Evolutionary conservation across 495 filamentous ascomycete species (phyloP).

Genomic region (Penicillium robsamsonii): DNA sequence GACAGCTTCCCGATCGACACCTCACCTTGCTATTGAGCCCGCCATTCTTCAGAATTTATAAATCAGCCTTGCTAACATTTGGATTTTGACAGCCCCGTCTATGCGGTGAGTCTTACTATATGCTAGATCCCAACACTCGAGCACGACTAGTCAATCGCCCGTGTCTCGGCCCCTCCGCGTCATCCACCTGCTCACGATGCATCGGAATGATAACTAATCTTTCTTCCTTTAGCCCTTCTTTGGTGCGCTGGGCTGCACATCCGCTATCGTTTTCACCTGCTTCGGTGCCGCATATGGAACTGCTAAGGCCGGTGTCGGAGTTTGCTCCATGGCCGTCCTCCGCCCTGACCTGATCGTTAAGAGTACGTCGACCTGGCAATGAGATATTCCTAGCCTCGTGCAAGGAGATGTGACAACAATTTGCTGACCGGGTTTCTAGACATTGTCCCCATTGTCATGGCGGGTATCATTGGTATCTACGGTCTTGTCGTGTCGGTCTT

Average conservation of each 20-base stretch:
- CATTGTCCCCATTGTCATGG: slow-evolving; percentile 99
- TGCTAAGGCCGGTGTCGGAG: slow-evolving; percentile 98
- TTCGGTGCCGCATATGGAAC: slow-evolving; percentile 98
- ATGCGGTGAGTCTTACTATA: slow-evolving; percentile 78
- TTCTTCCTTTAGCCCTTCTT: slow-evolving; percentile 79
- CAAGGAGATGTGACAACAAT: background rate
- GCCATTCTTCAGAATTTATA: slow-evolving; percentile 12
- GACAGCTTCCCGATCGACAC: slow-evolving; percentile 27
- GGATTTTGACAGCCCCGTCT: slow-evolving; percentile 73
- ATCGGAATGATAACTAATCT: slow-evolving; percentile 28
- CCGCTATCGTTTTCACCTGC: slow-evolving; percentile 98
- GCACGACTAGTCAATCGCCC: slow-evolving; percentile 14
- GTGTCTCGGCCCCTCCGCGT: slow-evolving; percentile 20
- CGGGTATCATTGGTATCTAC: slow-evolving; percentile 99
- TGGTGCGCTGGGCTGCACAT: slow-evolving; percentile 97
- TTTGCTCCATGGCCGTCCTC: slow-evolving; percentile 96
- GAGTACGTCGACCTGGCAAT: slow-evolving; percentile 62
- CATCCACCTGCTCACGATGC: slow-evolving; percentile 1
- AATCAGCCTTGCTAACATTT: slow-evolving; percentile 40
- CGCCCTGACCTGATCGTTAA: slow-evolving; percentile 98
- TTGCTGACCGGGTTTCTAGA: slow-evolving; percentile 53
- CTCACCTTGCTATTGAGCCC: slow-evolving; percentile 25
- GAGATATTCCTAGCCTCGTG: background rate
- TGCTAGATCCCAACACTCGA: slow-evolving; percentile 5
- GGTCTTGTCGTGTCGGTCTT: slow-evolving; percentile 97